Evolutionary conservation across 805 yeast genomes (phyloP).

Genomic region (Cyberlindnera meyerae): DNA sequence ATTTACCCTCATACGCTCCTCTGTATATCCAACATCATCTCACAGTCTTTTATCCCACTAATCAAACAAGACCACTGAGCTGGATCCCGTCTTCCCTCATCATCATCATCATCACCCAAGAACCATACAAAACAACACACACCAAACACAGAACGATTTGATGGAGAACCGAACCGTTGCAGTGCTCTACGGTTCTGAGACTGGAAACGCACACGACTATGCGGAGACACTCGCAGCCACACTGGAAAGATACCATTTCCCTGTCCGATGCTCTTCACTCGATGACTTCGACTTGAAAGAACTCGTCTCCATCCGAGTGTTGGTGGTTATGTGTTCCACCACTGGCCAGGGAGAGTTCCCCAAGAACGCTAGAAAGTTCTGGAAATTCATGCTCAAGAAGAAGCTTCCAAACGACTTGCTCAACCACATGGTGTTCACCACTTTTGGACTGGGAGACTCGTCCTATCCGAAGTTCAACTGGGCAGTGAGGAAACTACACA

Average conservation of each 20-base stretch:
- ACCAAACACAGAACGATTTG: not conserved
- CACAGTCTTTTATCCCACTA: too few species aligned
- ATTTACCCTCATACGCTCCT: too few species aligned
- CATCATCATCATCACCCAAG: not conserved
- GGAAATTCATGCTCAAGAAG: constrained; percentile 67
- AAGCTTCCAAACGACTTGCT: constrained; percentile 60
- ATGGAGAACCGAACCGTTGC: constrained; percentile 36
- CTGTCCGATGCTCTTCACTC: constrained; percentile 44
- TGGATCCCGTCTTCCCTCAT: too few species aligned
- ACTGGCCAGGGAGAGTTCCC: constrained; percentile 97
- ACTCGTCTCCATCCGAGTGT: constrained; percentile 42
- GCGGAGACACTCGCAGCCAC: constrained; percentile 59
- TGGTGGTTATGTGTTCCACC: constrained; percentile 72
- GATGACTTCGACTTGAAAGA: constrained; percentile 57
- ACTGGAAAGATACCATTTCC: constrained; percentile 49
- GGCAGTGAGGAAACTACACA: constrained; percentile 81
- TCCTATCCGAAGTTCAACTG: constrained; percentile 84
- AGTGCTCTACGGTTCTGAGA: constrained; percentile 84
- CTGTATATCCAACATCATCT: too few species aligned
- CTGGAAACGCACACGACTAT: constrained; percentile 86
- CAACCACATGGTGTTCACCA: constrained; percentile 55
- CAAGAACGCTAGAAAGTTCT: constrained; percentile 62
- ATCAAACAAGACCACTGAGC: not conserved
- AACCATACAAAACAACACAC: not conserved
- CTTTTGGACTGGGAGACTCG: constrained; percentile 92